Base-by-base conservation (phyloP, 768 basidiomycete genomes). In the Daedaleopsis nitida region DNA sequence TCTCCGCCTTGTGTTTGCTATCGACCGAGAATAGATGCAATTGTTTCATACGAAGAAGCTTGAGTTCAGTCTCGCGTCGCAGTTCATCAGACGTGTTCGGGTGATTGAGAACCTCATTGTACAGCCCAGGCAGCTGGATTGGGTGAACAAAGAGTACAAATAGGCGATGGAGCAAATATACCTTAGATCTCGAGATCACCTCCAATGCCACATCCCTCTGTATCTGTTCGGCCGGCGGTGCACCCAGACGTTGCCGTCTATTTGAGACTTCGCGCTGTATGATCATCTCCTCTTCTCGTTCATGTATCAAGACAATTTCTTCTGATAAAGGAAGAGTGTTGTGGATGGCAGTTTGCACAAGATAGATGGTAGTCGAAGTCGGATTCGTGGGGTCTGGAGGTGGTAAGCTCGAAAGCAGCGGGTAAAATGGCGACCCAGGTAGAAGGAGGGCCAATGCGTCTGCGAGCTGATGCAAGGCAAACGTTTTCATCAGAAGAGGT, bases 71-170 rank as follows among this genome's bases (percentile, higher is more conserved):
- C 49, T 77, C 73, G 12, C 90, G 80, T n/a, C 94, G 88, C n/a
- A 92, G 75, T 6, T 87, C 86, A 66, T 96, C 93, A 0, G 86
- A 77, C 0, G 94, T 89, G 64, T 81, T 79, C 0, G 89, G 91
- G 66, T 96, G 94, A 60, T 87, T 88, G 35, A 95, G 73, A n/a
- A 96, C 76, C 65, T 94, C 89, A 35, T 85, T 78, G 65, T 95
- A 96, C 32, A 95, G 74, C 0, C 63, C 69, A 1, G 91, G 91
- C 35, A 96, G 76, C 89, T 92, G 63, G 4, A 23, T 14, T 5
- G 23, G 21, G 12, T 17, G 23, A 11, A 13, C 24, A 24, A 17
- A 17, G 45, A 5, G 4, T n/a, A 21, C 45, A 2, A 48, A 17
- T 1, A 48, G 55, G 5, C 48, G 56, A 57, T 5, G 12, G 19